Conservation (phyloP, 306 rosid genomes). For the Fragaria iinumae region DNA sequence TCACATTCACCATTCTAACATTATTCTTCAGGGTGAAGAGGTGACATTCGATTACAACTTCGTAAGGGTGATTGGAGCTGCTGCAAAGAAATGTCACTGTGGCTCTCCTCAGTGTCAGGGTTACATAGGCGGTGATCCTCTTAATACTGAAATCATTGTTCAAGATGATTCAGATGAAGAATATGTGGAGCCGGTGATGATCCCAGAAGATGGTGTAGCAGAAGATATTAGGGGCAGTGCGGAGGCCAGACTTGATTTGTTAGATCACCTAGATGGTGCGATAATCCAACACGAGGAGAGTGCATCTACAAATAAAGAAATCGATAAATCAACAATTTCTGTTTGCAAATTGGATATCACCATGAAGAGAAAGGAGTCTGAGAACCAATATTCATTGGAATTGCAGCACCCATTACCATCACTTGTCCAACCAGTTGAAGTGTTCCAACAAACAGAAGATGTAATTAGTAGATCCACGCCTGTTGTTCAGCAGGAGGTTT, state of each 20-base stretch:
- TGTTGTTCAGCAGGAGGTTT: constrained; percentile 37
- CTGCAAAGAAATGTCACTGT: constrained; percentile 96
- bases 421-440: constrained; percentile 42
- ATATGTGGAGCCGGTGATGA: constrained; percentile 78
- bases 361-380: constrained; percentile 41
- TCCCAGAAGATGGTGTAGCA: constrained; percentile 43
- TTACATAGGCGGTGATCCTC: constrained; percentile 91
- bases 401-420: constrained; percentile 42
- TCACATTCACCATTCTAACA: constrained; percentile 10
- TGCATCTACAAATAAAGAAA: constrained; percentile 34
- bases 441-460: constrained; percentile 53
- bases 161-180: constrained; percentile 98
- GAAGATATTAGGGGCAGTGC: constrained; percentile 23
- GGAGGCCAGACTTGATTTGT: constrained; percentile 24
- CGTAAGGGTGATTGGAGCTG: constrained; percentile 99
- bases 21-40: constrained; percentile 80
- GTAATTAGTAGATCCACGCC: constrained; percentile 38
- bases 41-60: constrained; percentile 99
- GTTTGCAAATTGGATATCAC: constrained; percentile 30
- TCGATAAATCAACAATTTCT: constrained; percentile 33
- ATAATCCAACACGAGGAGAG: constrained; percentile 31
- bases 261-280: constrained; percentile 19
- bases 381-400: constrained; percentile 41
- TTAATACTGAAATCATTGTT: constrained; percentile 56
- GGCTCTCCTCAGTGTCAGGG: constrained; percentile 82